phyloP scores from a whole-genome alignment of 345 rosid genomes.

The Nephelium lappaceum region DNA sequence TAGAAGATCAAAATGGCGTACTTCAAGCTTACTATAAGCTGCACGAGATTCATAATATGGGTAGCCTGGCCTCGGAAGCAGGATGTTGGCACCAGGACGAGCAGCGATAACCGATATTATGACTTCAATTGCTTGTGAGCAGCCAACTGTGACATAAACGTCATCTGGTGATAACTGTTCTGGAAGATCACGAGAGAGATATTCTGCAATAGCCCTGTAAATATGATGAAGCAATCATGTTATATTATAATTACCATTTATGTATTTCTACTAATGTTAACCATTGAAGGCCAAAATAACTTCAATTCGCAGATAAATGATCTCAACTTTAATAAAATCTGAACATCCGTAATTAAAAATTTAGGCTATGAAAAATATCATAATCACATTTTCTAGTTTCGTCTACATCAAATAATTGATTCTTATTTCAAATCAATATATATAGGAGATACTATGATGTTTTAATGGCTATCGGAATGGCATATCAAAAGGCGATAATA shows the following conservation, averaged over 20 bases:
- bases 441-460: no score
- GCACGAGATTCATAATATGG: conserved; percentile 30
- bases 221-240: not conserved
- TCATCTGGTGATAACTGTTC: conserved; percentile 31
- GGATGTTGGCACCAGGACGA: conserved; percentile 32
- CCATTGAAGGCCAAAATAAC: no score
- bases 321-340: no score
- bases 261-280: no score
- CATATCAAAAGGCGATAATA: no score
- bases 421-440: no score
- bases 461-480: no score
- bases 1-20: conserved; percentile 37
- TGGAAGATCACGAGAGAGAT: conserved; percentile 32
- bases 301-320: no score
- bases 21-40: conserved; percentile 21
- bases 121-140: conserved; percentile 36
- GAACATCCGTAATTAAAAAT: no score
- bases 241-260: not conserved
- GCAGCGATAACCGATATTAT: conserved; percentile 30
- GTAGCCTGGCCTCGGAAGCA: conserved; percentile 41
- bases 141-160: conserved; percentile 32
- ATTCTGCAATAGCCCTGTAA: conserved; percentile 40
- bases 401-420: no score
- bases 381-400: no score
- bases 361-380: no score